phyloP scores from a whole-genome alignment of 768 basidiomycete species.

The Heimioporus sp. region DNA sequence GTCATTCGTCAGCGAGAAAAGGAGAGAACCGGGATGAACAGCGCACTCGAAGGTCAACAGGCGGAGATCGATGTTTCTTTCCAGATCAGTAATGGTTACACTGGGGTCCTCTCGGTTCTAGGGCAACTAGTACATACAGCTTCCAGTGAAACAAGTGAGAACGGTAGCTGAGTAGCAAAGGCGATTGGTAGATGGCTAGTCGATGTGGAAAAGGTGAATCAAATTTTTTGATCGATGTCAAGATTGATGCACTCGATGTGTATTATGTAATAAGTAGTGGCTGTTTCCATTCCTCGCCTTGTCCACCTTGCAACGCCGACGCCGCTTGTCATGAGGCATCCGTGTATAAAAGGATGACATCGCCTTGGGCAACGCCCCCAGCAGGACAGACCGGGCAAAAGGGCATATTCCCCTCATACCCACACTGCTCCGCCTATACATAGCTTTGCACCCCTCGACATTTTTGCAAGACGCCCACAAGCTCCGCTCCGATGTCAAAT shows the following conservation, averaged over 20 bases:
- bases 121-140: too few species aligned
- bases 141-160: conserved; percentile 17
- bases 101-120: conserved; percentile 15
- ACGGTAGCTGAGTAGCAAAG: conserved; percentile 18
- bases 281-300: conserved; percentile 7
- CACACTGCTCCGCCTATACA: conserved; percentile 14
- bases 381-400: conserved; percentile 9
- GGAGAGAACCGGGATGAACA: conserved; percentile 20
- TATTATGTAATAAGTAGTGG: conserved; percentile 19
- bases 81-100: conserved; percentile 72
- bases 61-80: conserved; percentile 78
- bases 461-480: conserved; percentile 9
- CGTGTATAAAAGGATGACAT: conserved; percentile 19
- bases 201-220: conserved; percentile 7
- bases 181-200: conserved; percentile 19
- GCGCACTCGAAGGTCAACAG: conserved; percentile 76
- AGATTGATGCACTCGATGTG: background rate
- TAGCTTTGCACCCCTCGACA: conserved; percentile 7
- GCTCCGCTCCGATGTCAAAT: conserved; percentile 20
- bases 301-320: conserved; percentile 3
- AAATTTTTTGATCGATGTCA: conserved; percentile 16
- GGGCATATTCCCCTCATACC: conserved; percentile 18
- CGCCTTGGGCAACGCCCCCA: conserved; percentile 13
- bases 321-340: conserved; percentile 11
- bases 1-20: conserved; percentile 1